A percentile compares a stretch with the other conserved stretches of the same genome.
phyloP scores from a whole-genome alignment of 1,139 yeast species.

The Tardiomyces blankii region DNA sequence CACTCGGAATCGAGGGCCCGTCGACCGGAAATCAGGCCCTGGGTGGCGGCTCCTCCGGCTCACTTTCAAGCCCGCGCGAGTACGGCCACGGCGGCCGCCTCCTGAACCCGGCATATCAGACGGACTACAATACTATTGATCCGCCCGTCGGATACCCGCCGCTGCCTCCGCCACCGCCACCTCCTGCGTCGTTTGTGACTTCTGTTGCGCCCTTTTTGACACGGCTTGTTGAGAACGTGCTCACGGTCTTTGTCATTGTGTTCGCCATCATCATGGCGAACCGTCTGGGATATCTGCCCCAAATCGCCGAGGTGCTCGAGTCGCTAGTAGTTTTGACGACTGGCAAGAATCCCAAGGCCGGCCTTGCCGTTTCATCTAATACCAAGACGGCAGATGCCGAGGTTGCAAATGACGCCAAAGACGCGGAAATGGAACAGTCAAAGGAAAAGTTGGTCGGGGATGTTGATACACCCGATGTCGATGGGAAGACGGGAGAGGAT shows the following conservation, averaged over 20 bases:
- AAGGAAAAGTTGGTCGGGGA: too few relatives aligned
- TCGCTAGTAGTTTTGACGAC: constrained; percentile 2
- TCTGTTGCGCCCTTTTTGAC: constrained; percentile 9
- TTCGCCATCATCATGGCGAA: constrained; percentile 27
- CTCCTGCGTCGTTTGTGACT: constrained; percentile 10
- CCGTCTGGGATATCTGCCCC: constrained; percentile 32
- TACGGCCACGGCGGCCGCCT: not conserved
- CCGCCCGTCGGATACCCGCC: constrained; percentile 1
- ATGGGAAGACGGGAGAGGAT: too few relatives aligned
- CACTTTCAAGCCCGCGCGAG: not conserved
- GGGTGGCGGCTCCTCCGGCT: not conserved
- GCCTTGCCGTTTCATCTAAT: not conserved
- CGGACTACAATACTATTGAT: not conserved
- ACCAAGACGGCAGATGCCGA: not conserved
- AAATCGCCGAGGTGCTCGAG: constrained; percentile 17
- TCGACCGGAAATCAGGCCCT: not conserved
- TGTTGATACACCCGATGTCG: not conserved
- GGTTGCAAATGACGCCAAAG: not conserved
- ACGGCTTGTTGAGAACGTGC: constrained; percentile 38
- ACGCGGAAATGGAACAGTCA: not conserved
- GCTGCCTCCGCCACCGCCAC: constrained; percentile 8
- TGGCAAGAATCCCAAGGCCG: not conserved
- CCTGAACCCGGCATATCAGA: not conserved
- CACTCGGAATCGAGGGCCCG: not conserved
- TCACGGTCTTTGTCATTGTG: constrained; percentile 31